Percentiles rank a stretch among this genome's conserved stretches.
These are phyloP conservation scores for Xanthoparmelia taractica DNA, from an alignment of 495 filamentous ascomycete genomes.

Conservation along the genomic window DNA sequence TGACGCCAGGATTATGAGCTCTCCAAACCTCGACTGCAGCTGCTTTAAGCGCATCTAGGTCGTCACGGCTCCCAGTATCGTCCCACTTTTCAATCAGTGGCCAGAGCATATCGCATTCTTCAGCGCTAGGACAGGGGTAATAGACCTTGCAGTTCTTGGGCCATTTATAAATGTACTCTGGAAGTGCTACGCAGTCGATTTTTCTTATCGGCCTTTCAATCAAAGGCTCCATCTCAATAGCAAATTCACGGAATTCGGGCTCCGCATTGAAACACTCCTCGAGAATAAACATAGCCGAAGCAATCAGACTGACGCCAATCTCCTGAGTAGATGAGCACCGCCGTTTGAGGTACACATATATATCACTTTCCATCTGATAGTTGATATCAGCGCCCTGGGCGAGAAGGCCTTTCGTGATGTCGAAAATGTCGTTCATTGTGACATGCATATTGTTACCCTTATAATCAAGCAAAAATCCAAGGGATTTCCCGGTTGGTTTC, in stretches of 20 bases:
- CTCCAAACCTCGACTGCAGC: neutral
- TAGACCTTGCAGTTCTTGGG: too few relatives aligned
- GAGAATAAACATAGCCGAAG: slow-evolving; percentile 1
- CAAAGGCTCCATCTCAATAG: neutral
- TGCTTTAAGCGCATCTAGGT: neutral
- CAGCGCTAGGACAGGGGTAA: neutral
- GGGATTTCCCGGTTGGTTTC: neutral
- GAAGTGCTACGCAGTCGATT: neutral
- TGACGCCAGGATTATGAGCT: too few relatives aligned
- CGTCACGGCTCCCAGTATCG: neutral
- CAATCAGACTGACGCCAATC: neutral
- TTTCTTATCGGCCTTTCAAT: neutral
- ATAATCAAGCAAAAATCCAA: neutral
- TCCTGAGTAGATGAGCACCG: too few relatives aligned
- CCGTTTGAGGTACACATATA: too few relatives aligned
- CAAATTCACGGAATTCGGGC: slow-evolving; percentile 5
- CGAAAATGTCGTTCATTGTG: neutral
- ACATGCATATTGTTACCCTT: neutral
- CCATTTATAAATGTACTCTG: too few relatives aligned
- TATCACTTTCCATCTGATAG: neutral
- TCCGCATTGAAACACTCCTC: slow-evolving; percentile 6
- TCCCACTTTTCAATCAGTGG: slow-evolving; percentile 3
- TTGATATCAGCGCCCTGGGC: slow-evolving; percentile 2
- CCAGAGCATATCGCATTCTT: neutral
- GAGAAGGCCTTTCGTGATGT: slow-evolving; percentile 5